Percentiles rank a stretch among this genome's conserved stretches.
These are phyloP conservation scores for Zygosaccharomyces kombuchaensis DNA, from an alignment of 805 yeast genomes.

Conservation along the genomic window DNA sequence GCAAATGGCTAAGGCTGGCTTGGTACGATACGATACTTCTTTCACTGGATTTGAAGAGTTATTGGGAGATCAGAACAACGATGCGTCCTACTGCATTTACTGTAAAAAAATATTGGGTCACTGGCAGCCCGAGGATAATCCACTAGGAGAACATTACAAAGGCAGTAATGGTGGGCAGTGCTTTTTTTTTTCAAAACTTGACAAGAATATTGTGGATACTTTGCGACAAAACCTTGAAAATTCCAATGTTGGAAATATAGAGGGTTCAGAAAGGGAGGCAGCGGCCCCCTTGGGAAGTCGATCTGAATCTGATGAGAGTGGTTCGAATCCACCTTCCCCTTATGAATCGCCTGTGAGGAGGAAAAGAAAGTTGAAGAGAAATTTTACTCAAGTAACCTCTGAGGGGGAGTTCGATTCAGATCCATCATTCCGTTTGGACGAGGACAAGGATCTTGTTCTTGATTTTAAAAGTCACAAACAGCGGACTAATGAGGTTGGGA, in stretches of 20 bases:
- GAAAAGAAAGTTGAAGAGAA: slow-evolving; percentile 18
- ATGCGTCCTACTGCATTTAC: slow-evolving; percentile 53
- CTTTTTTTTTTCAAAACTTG: slow-evolving; percentile 19
- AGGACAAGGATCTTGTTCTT: slow-evolving; percentile 18
- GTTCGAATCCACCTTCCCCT: not conserved
- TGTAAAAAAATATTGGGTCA: slow-evolving; percentile 54
- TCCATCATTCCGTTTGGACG: slow-evolving; percentile 1
- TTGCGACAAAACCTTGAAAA: not conserved
- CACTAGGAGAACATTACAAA: slow-evolving; percentile 44
- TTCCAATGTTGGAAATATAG: not conserved
- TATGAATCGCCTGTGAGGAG: slow-evolving; percentile 10
- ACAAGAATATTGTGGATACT: not conserved
- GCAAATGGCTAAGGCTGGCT: slow-evolving; percentile 53
- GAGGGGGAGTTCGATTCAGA: slow-evolving; percentile 10
- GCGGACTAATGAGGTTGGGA: slow-evolving; percentile 18
- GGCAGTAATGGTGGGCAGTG: slow-evolving; percentile 23
- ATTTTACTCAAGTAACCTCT: slow-evolving; percentile 13
- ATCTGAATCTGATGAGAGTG: not conserved
- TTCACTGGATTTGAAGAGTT: slow-evolving; percentile 25
- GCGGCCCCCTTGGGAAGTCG: not conserved
- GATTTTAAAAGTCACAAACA: slow-evolving; percentile 24
- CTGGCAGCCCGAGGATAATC: slow-evolving; percentile 54
- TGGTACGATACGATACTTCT: slow-evolving; percentile 50
- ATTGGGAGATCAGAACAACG: slow-evolving; percentile 35
- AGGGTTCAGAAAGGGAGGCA: not conserved